Evolutionary conservation across 2,329 filamentous ascomycete genomes (phyloP).

Genomic region (Phoma herbarum): DNA sequence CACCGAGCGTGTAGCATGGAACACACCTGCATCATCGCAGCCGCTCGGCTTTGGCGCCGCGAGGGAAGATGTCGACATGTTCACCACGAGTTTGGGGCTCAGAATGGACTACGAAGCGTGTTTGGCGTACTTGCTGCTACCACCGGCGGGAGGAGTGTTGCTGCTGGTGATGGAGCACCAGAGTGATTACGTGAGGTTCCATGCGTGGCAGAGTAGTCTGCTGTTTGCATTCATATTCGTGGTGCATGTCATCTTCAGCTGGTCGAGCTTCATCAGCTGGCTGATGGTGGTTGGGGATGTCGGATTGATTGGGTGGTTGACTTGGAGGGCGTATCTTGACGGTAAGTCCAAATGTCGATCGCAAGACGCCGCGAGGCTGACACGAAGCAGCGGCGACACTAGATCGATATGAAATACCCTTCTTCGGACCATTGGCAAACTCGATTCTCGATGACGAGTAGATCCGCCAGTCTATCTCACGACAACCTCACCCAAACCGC

Average conservation of each 20-base stretch:
- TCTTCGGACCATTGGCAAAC: slow-evolving; percentile 85
- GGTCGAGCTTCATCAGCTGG: slow-evolving; percentile 86
- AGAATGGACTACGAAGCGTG: slow-evolving; percentile 90
- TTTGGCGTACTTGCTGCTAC: slow-evolving; percentile 84
- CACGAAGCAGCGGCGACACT: slow-evolving; percentile 64
- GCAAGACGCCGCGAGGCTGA: neutral
- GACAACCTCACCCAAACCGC: slow-evolving; percentile 60
- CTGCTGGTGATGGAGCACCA: slow-evolving; percentile 88
- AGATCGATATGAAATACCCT: slow-evolving; percentile 80
- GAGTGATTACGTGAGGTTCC: slow-evolving; percentile 97
- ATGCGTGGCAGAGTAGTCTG: slow-evolving; percentile 93
- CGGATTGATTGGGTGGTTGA: slow-evolving; percentile 76
- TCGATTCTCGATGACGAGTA: slow-evolving; percentile 90
- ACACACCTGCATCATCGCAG: slow-evolving; percentile 13
- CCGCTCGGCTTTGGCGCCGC: slow-evolving; percentile 17
- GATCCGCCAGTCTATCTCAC: neutral
- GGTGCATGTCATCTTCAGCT: slow-evolving; percentile 85
- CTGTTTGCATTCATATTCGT: slow-evolving; percentile 76
- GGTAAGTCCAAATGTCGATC: slow-evolving; percentile 61
- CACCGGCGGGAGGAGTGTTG: slow-evolving; percentile 85
- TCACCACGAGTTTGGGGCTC: slow-evolving; percentile 88
- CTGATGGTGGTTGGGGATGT: slow-evolving; percentile 80
- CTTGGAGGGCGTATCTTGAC: slow-evolving; percentile 83
- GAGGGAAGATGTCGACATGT: slow-evolving; percentile 75
- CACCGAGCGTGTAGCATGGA: slow-evolving; percentile 45